Conservation (phyloP, 2,329 filamentous ascomycete species). For the Blastomyces gilchristii region DNA sequence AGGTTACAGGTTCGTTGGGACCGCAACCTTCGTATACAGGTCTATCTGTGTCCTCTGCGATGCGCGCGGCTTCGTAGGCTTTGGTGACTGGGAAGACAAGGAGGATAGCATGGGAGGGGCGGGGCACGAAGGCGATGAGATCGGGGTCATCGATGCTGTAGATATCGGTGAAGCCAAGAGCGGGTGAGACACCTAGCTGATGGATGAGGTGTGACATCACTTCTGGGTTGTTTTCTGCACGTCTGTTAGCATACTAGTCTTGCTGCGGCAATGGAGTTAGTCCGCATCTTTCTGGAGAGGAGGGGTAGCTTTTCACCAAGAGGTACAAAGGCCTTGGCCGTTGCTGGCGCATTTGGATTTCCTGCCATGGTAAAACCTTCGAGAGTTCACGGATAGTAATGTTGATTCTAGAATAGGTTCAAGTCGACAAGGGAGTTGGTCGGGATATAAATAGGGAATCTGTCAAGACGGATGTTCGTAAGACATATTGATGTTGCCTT, state of each 20-base stretch:
- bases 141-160: constrained; percentile 80
- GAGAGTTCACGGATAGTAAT: not conserved
- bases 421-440: not conserved
- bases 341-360: constrained; percentile 28
- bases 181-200: constrained; percentile 69
- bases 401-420: not conserved
- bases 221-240: constrained; percentile 64
- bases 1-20: constrained; percentile 63
- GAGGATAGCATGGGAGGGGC: constrained; percentile 76
- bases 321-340: constrained; percentile 41
- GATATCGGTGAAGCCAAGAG: constrained; percentile 76
- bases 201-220: constrained; percentile 77
- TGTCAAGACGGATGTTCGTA: not conserved
- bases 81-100: constrained; percentile 81
- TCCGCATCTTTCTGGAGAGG: not conserved
- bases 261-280: not conserved
- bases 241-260: not conserved
- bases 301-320: constrained; percentile 27
- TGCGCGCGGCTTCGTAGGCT: constrained; percentile 66
- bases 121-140: constrained; percentile 75
- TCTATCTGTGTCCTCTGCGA: constrained; percentile 57
- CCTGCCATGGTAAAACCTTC: constrained; percentile 21
- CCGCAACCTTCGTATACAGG: constrained; percentile 59
- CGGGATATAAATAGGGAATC: not conserved
- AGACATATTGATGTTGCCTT: not conserved